Evolutionary conservation across 192 early-diverging fungal genomes (phyloP).

Genomic region (Rhizophagus clarus): DNA sequence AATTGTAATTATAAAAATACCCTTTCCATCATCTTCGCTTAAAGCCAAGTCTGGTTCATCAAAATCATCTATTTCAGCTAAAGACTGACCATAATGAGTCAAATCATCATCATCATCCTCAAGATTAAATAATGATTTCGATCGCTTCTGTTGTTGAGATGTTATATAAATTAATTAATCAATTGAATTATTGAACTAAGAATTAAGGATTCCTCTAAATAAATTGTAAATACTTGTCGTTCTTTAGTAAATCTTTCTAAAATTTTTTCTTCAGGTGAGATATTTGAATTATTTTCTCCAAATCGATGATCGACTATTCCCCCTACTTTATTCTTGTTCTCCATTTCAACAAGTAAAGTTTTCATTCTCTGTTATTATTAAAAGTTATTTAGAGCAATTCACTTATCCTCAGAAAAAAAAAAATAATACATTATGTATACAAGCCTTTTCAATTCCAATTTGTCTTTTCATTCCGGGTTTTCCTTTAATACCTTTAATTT

Average conservation of each 20-base stretch:
- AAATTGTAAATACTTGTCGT: conserved; percentile 51
- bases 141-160: conserved; percentile 35
- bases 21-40: conserved; percentile 49
- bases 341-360: conserved; percentile 79
- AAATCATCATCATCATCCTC: conserved; percentile 83
- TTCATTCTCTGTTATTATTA: conserved; percentile 64
- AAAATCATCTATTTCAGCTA: conserved; percentile 82
- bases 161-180: not conserved
- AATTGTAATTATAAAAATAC: not conserved
- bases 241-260: conserved; percentile 90
- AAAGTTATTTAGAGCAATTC: not conserved
- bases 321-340: conserved; percentile 66
- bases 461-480: conserved; percentile 81
- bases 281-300: conserved; percentile 84
- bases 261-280: conserved; percentile 97
- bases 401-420: not conserved
- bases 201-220: not conserved
- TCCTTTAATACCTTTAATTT: conserved; percentile 79
- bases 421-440: conserved; percentile 14
- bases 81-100: conserved; percentile 94
- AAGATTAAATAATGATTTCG: conserved; percentile 72
- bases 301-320: conserved; percentile 91
- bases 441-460: conserved; percentile 77
- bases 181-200: conserved; percentile 4
- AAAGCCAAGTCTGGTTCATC: conserved; percentile 65